Percentiles rank a stretch among this genome's conserved stretches.
phyloP scores from a whole-genome alignment of 2,329 filamentous ascomycete species.

The Alternaria panax region DNA sequence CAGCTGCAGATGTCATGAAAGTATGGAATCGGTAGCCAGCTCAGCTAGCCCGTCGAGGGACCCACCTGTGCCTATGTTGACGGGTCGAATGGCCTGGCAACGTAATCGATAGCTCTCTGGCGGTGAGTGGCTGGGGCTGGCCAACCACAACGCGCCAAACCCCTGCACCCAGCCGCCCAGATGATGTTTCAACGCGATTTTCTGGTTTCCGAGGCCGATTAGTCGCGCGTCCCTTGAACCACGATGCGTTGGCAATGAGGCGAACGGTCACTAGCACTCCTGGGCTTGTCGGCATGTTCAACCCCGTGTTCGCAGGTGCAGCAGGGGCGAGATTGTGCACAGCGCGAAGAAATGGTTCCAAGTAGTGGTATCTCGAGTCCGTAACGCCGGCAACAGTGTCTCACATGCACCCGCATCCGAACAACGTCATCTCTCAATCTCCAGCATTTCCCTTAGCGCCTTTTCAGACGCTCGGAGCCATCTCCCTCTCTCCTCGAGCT shows the following conservation, averaged over 20 bases:
- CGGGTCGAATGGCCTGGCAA: conserved; percentile 34
- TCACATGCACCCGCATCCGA: not conserved
- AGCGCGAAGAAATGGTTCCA: not conserved
- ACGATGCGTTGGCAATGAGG: conserved; percentile 20
- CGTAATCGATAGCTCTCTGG: conserved; percentile 31
- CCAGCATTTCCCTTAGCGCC: conserved; percentile 68
- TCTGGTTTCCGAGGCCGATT: conserved; percentile 14
- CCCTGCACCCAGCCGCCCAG: conserved; percentile 25
- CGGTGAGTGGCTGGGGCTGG: conserved; percentile 25
- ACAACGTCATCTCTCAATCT: conserved; percentile 53
- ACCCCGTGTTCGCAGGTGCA: not conserved
- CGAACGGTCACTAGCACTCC: conserved; percentile 3
- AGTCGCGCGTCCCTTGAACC: conserved; percentile 8
- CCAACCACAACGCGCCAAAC: conserved; percentile 26
- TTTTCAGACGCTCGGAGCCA: conserved; percentile 77
- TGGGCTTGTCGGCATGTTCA: conserved; percentile 2
- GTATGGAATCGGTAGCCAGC: conserved; percentile 31
- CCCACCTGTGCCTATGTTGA: conserved; percentile 28
- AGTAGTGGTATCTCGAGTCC: conserved; percentile 21
- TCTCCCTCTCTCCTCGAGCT: conserved; percentile 76
- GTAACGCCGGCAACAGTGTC: conserved; percentile 13
- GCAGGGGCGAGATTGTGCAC: not conserved
- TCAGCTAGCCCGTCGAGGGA: conserved; percentile 30
- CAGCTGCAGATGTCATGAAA: conserved; percentile 25
- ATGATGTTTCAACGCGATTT: conserved; percentile 5